A percentile compares a stretch with the other conserved stretches of the same genome.
phyloP scores from a whole-genome alignment of 2,329 filamentous ascomycete species.

The Aspergillus latus region DNA sequence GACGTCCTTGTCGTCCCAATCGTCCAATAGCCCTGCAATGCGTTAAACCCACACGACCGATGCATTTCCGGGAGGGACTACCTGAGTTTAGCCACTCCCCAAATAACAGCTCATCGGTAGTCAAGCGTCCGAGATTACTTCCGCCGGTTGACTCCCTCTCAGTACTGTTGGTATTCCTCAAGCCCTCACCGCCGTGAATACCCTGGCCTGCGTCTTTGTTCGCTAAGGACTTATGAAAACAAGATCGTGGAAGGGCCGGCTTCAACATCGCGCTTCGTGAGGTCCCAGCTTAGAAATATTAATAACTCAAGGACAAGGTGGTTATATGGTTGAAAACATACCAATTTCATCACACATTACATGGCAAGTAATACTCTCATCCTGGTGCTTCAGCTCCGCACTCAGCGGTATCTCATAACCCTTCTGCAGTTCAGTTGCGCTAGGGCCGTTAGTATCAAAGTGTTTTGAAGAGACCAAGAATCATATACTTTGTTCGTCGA shows the following conservation, averaged over 20 bases:
- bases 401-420: conserved; percentile 62
- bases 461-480: background rate
- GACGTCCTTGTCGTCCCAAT: background rate
- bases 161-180: background rate
- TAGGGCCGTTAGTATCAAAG: conserved; percentile 36
- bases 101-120: conserved; percentile 54
- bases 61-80: conserved; percentile 7
- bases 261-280: conserved; percentile 54
- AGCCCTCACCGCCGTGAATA: background rate
- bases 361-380: conserved; percentile 64
- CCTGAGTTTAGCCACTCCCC: conserved; percentile 51
- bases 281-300: conserved; percentile 52
- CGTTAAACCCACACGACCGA: background rate
- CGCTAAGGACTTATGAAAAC: conserved; percentile 39
- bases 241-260: conserved; percentile 48
- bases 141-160: conserved; percentile 18
- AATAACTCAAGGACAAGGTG: conserved; percentile 2
- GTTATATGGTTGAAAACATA: no score
- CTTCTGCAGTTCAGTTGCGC: conserved; percentile 63
- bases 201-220: background rate
- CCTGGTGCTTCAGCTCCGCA: conserved; percentile 54
- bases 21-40: background rate
- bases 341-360: conserved; percentile 70
- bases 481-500: conserved; percentile 54
- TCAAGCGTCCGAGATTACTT: conserved; percentile 50